These are phyloP conservation scores for Xylogone sp. DNA, from an alignment of 2,329 filamentous ascomycete species.

Conservation along the genomic window DNA sequence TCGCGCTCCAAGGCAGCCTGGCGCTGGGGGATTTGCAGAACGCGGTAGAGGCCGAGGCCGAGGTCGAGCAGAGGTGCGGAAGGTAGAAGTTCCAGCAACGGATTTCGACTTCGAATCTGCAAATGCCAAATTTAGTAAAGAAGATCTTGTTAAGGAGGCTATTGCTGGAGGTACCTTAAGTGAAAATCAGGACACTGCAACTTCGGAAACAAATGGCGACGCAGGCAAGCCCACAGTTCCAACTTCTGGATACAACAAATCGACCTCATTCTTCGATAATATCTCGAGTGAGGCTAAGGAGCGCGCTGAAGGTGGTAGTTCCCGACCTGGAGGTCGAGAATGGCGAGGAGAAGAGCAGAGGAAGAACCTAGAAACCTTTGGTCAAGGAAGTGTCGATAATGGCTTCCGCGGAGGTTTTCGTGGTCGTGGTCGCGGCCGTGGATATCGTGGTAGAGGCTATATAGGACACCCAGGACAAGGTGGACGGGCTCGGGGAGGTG, in stretches of 20 bases:
- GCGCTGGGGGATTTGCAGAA: slow-evolving; percentile 33
- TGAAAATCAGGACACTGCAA: slow-evolving; percentile 34
- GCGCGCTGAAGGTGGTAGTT: slow-evolving; percentile 67
- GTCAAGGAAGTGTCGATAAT: slow-evolving; percentile 89
- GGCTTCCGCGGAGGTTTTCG: slow-evolving; percentile 73
- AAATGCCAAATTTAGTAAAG: slow-evolving; percentile 86
- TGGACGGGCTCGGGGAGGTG: slow-evolving; percentile 37
- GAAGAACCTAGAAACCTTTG: slow-evolving; percentile 97
- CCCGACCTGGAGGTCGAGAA: slow-evolving; percentile 73
- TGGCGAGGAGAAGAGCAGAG: slow-evolving; percentile 91
- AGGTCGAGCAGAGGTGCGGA: slow-evolving; percentile 44
- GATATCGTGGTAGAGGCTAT: slow-evolving; percentile 27
- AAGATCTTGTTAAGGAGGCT: slow-evolving; percentile 82
- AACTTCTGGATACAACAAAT: slow-evolving; percentile 75
- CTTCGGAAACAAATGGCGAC: slow-evolving; percentile 35
- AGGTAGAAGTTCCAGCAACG: slow-evolving; percentile 82
- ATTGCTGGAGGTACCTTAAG: slow-evolving; percentile 70
- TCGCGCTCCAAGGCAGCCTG: slow-evolving; percentile 43
- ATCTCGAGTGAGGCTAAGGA: slow-evolving; percentile 94
- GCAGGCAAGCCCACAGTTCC: slow-evolving; percentile 41
- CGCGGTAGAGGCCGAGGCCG: slow-evolving; percentile 40
- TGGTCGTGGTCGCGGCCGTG: slow-evolving; percentile 71
- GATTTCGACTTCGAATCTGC: slow-evolving; percentile 89
- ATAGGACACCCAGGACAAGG: slow-evolving; percentile 17
- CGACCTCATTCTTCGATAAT: slow-evolving; percentile 93